Evolutionary conservation across 1,284 basidiomycete genomes (phyloP).

Genomic region (Pterulicium gracile): DNA sequence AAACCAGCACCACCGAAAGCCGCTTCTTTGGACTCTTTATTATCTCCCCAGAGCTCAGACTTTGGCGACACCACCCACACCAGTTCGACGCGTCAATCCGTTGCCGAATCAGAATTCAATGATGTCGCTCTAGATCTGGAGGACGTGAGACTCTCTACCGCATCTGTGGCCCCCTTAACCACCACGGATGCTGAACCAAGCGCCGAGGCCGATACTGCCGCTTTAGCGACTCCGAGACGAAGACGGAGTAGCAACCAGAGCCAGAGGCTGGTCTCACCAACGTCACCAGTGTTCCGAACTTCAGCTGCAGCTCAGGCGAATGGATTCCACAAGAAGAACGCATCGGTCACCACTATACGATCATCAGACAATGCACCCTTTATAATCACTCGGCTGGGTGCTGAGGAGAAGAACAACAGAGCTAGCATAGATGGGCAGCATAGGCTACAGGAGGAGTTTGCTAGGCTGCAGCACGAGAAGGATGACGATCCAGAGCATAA

Average conservation of each 20-base stretch:
- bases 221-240: neutral
- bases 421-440: constrained; percentile 52
- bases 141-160: constrained; percentile 42
- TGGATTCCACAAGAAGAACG: constrained; percentile 50
- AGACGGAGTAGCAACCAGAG: neutral
- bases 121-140: constrained; percentile 49
- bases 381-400: constrained; percentile 37
- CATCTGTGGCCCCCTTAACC: constrained; percentile 22
- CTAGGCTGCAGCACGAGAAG: constrained; percentile 43
- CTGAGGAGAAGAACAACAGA: constrained; percentile 33
- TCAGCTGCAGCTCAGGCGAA: constrained; percentile 6
- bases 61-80: neutral
- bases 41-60: constrained; percentile 25
- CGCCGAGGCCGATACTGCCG: neutral
- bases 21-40: constrained; percentile 26
- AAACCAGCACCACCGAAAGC: constrained; percentile 9
- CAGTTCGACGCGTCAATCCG: constrained; percentile 26
- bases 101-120: constrained; percentile 45
- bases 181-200: constrained; percentile 4
- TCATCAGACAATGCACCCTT: constrained; percentile 41
- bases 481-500: constrained; percentile 23
- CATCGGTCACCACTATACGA: constrained; percentile 48
- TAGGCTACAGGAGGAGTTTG: constrained; percentile 62
- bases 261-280: neutral
- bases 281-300: constrained; percentile 7